Base-by-base conservation (phyloP, 2,329 filamentous ascomycete species). In the Exophiala spinifera region DNA sequence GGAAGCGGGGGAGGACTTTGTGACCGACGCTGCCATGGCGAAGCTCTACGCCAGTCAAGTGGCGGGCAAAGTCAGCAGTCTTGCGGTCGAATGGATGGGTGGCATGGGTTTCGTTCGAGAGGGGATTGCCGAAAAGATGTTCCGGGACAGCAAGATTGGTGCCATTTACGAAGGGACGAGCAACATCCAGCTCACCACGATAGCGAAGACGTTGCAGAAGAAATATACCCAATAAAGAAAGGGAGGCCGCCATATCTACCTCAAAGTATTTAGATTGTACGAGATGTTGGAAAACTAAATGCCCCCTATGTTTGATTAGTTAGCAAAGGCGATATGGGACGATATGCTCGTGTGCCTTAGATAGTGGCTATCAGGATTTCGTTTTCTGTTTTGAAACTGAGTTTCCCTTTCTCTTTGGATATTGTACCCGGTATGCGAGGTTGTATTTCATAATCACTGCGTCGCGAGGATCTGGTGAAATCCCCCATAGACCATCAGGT, bases 91-190 rank as follows among this genome's bases (percentile, higher is more conserved):
- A 76, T 99, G 94, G 94, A 97, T 97, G 92, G 94, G 94, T 45
- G 94, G 94, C 40, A 97, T 99, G 94, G 94, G 94, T 43, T 99
- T 99, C 66, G 94, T 99, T 14, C 80, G 94, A 42, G 94, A 99
- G 72, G 94, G 94, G 0, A 84, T 96, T 55, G 94, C 94, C 0
- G 94, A 99, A 83, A 99, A 99, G 83, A 96, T 87, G 77, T 99
- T 87, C 81, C 81, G 94, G 44, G 94, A 99, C 72, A 94, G 88
- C 80, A 99, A 97, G 86, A 99, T 99, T 67, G 94, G 94, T 8
- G 91, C 91, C 61, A 97, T 96, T 64, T 96, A 96, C 70, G 92
- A 96, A 77, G 94, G 94, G 31, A 79, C 77, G 49, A 80, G 77
- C 69, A 87, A 87, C 64, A 86, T 87, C 61, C 84, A 87, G 69